Evolutionary conservation across 345 rosid genomes (phyloP), one percentile per base, ranked within the genome.

Genomic region (Conringia planisiliqua): DNA sequence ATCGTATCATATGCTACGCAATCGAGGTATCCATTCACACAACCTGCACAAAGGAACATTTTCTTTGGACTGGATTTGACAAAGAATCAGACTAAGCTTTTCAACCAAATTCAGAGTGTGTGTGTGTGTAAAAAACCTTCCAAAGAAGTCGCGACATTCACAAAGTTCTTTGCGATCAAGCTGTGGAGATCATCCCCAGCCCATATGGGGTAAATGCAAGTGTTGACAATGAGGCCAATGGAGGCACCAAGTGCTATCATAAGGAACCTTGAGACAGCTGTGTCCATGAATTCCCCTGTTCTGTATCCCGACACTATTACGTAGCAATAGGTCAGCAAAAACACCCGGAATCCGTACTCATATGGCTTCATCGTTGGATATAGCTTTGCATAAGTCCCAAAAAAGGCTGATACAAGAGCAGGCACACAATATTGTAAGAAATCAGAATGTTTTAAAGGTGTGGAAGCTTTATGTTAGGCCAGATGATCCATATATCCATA

Each of bases 161-260:
- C 81, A 81, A 93, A 93, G 79, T 89, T 89, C 80, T 89, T 89
- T 36, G 76, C 93, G 55, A 90, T 96, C 81, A 89, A 83, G 69
- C 68, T 79, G 67, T 93, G 98, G 73, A 93, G 84, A 82, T 88
- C 97, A 79, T 93, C 98, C 10, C 98, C 97, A 33, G 97, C 93
- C 98, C 97, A 93, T 62, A 93, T 90, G 7, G 97, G 98, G 78
- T 84, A 93, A 66, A 93, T 90, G 81, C 85, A 88, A 64, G 88
- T 82, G 73, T 93, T 93, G 63, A 93, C 82, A 14, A 65, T 62
- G 75, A 90, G 82, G 55, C 87, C 82, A 66, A 93, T 83, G 26
- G 73, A 72, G 60, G 85, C 96, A 70, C 98, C 97, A 22, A 87
- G 79, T 5, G 82, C 97, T 62, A 93, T 93, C 55, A 90, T 85